Evolutionary conservation across 495 filamentous ascomycete genomes (phyloP).

Genomic region (Oidiodendron maius): DNA sequence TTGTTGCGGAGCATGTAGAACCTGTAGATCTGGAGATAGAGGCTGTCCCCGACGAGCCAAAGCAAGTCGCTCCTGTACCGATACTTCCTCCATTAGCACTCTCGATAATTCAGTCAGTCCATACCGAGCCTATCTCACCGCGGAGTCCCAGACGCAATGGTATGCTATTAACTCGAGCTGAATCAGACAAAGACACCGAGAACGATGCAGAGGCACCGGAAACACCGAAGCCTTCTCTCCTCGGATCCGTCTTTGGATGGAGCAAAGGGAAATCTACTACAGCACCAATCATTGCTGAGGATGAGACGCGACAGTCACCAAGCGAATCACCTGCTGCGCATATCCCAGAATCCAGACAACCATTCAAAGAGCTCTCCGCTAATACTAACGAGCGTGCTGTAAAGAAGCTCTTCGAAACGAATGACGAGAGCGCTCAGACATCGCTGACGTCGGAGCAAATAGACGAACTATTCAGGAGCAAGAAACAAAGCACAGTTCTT

Average conservation of each 20-base stretch:
- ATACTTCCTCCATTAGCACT: constrained; percentile 21
- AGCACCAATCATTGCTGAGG: constrained; percentile 46
- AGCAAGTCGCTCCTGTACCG: constrained; percentile 4
- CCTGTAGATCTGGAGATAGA: constrained; percentile 16
- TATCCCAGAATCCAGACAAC: constrained; percentile 34
- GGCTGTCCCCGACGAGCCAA: constrained; percentile 6
- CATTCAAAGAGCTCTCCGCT: constrained; percentile 35
- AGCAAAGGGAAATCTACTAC: constrained; percentile 30
- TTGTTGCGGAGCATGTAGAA: constrained; percentile 26
- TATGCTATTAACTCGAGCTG: constrained; percentile 40
- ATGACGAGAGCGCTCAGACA: constrained; percentile 70
- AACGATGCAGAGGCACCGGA: constrained; percentile 21
- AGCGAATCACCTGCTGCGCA: constrained; percentile 28
- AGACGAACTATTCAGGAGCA: constrained; percentile 55
- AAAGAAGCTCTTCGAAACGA: constrained; percentile 34
- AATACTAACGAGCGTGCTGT: constrained; percentile 30
- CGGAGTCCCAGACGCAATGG: constrained; percentile 41
- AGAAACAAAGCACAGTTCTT: constrained; percentile 15
- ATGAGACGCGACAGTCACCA: constrained; percentile 43
- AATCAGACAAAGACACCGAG: constrained; percentile 10
- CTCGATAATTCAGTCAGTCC: constrained; percentile 29
- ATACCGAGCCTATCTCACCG: constrained; percentile 31
- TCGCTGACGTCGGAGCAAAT: constrained; percentile 66
- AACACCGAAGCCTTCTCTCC: constrained; percentile 28
- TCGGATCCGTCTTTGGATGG: constrained; percentile 39